Evolutionary conservation across 306 rosid genomes (phyloP).

Genomic region (Corylus avellana): DNA sequence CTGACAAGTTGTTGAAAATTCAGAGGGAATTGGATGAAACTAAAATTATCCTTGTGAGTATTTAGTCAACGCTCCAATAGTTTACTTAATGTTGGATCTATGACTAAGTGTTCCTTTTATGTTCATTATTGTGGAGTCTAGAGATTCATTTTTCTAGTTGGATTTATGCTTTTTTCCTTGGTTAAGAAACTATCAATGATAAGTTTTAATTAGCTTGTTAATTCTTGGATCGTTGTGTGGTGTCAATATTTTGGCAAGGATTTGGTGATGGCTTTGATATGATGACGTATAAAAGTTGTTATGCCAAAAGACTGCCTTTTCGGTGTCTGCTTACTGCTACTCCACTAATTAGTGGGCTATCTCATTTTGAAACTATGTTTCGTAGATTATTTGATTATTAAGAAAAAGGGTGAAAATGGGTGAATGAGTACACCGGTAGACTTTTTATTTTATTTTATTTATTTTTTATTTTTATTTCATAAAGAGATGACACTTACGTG

Average conservation of each 20-base stretch:
- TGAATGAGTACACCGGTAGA: background rate
- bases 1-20: slow-evolving; percentile 91
- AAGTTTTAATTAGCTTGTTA: background rate
- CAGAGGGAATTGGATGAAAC: slow-evolving; percentile 99
- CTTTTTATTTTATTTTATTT: background rate
- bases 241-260: background rate
- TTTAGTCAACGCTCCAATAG: background rate
- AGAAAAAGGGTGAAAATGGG: background rate
- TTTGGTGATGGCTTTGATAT: background rate
- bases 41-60: slow-evolving; percentile 93
- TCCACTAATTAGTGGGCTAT: background rate
- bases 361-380: background rate
- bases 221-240: background rate
- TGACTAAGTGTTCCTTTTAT: slow-evolving; percentile 8
- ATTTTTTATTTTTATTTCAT: background rate
- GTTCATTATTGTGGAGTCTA: background rate
- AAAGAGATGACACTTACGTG: background rate
- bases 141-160: background rate
- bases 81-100: background rate
- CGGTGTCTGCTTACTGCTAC: background rate
- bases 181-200: background rate
- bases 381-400: background rate
- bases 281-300: background rate
- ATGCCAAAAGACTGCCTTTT: background rate
- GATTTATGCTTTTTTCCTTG: background rate